Percentiles rank a stretch among this genome's conserved stretches.
Evolutionary conservation across 139 green algal genomes (phyloP).

Genomic region (Edaphochlamys debaryana): DNA sequence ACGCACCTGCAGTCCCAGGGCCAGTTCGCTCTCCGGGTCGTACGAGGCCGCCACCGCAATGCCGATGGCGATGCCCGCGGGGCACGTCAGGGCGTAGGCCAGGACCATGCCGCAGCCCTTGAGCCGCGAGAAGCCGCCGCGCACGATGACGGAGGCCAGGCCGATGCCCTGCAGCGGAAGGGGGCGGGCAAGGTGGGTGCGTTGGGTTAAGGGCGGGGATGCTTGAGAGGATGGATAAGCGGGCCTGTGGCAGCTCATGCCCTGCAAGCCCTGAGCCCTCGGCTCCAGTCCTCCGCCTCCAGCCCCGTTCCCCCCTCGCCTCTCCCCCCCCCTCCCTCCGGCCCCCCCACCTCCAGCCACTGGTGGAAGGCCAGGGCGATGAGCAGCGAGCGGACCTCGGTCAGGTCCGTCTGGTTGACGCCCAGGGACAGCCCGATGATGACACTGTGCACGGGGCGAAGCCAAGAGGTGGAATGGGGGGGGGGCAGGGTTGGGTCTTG

Average conservation of each 20-base stretch:
- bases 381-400: slow-evolving; percentile 24
- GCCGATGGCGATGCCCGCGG: slow-evolving; percentile 40
- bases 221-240: too few relatives aligned
- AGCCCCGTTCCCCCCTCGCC: too few relatives aligned
- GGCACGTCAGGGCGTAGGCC: slow-evolving; percentile 34
- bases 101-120: slow-evolving; percentile 14
- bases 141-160: slow-evolving; percentile 16
- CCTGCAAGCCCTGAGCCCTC: too few relatives aligned
- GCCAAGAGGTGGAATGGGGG: slow-evolving; percentile 34
- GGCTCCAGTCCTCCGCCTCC: too few relatives aligned
- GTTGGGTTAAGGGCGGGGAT: too few relatives aligned
- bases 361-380: slow-evolving; percentile 49
- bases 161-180: slow-evolving; percentile 12
- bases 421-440: slow-evolving; percentile 52
- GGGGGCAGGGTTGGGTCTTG: too few relatives aligned
- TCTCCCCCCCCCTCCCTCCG: not conserved
- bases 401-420: slow-evolving; percentile 24
- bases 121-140: not conserved
- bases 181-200: too few relatives aligned
- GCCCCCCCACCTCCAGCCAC: slow-evolving; percentile 31
- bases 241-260: too few relatives aligned
- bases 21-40: not conserved
- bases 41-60: slow-evolving; percentile 36
- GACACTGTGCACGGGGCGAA: too few relatives aligned
- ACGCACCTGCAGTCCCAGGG: slow-evolving; percentile 8